Evolutionary conservation across 768 basidiomycete genomes (phyloP), one percentile per base, ranked within the genome.

Genomic region (Suillus sp.): DNA sequence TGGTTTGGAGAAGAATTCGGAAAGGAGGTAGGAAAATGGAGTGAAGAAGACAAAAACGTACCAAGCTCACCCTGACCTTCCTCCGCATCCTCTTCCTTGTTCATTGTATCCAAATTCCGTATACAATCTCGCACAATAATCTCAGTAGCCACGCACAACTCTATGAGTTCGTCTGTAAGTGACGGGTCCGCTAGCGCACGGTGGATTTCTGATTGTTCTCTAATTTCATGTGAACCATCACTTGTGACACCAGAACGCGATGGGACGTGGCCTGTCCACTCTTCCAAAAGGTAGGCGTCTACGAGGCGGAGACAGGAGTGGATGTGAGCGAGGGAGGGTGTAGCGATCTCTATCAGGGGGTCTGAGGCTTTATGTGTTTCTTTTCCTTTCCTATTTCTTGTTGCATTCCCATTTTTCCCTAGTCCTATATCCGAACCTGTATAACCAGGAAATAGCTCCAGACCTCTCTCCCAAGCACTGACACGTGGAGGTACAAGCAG

Each of bases 231-330:
- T 37, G 59, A 51, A 62, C 63, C 47, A 9, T 63, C 64, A 35
- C 66, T 66, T 18, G 53, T 57, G 64, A 62, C 25, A 27, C 37
- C 37, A 38, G 55, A 38, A 16, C 25, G 55, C 3, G 37, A 63
- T 64, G 47, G 51, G 73, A 51, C 18, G 56, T 34, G 74, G 67
- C 11, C 57, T 47, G 1, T 53, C 88, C 88, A 91, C 48, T 83
- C 81, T 1, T 81, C 84, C 10, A 92, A 74, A 1, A 92, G 78
- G 70, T 82, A 88, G 1, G 81, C 77, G 66, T 92, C 91, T 10
- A 92, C 68, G 1, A 92, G 75, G 22, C 78, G 78, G 38, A 92
- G 77, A 65, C 86, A 84, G 35, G 84, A 79, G 65, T 85, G 80
- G 3, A 87, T 75, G 69, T 81, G 83, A 20, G 78, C 74, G 40